These are phyloP conservation scores for Poterioochromonas sp. DNA, from an alignment of 352 stramenopile genomes.

Conservation along the genomic window DNA sequence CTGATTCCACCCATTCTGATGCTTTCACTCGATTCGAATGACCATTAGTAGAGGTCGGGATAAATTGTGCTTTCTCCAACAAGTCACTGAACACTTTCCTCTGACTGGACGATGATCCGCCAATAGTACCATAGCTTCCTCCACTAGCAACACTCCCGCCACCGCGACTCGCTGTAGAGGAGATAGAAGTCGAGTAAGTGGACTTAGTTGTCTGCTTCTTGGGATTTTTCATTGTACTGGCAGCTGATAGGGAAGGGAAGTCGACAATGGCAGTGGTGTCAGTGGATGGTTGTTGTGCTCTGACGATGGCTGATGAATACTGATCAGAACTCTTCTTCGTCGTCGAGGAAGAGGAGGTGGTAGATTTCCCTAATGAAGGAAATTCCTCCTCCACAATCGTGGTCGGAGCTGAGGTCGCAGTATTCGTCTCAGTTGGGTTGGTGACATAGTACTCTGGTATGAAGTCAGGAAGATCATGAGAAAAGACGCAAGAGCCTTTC, in stretches of 20 bases:
- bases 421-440: too few species aligned
- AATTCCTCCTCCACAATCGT: not conserved
- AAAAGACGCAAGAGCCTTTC: not conserved
- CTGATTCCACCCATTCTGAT: not conserved
- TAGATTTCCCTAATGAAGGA: not conserved
- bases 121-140: not conserved
- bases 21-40: not conserved
- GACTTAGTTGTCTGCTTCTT: not conserved
- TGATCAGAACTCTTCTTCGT: not conserved
- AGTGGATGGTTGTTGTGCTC: not conserved
- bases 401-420: too few species aligned
- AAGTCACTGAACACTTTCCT: not conserved
- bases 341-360: not conserved
- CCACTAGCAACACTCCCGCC: too few species aligned
- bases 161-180: too few species aligned
- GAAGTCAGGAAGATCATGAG: not conserved
- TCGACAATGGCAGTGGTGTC: too few species aligned
- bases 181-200: too few species aligned
- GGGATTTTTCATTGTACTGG: too few species aligned
- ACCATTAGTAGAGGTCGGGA: too few species aligned
- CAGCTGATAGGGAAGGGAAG: too few species aligned
- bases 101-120: not conserved
- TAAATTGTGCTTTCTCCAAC: not conserved
- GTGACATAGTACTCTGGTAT: too few species aligned
- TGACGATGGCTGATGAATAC: not conserved